phyloP scores from a whole-genome alignment of 257 asterid species.

The Salvia hispanica region DNA sequence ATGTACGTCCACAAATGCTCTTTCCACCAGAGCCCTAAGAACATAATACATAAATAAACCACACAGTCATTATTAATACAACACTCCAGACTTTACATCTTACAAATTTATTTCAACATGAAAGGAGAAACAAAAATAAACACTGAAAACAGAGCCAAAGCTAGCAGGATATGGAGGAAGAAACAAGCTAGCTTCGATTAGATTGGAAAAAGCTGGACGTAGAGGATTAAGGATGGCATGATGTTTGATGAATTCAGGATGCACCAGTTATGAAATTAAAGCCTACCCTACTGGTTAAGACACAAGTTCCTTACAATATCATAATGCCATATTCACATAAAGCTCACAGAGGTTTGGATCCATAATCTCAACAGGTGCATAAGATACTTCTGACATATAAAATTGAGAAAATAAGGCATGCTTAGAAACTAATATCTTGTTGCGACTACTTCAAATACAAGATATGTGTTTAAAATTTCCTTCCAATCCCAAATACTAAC shows the following conservation, averaged over 20 bases:
- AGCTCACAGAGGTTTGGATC: neutral
- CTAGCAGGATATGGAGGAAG: neutral
- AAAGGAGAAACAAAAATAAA: neutral
- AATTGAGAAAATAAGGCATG: neutral
- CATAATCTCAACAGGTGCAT: too few species aligned
- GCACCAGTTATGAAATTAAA: neutral
- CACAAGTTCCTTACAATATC: neutral
- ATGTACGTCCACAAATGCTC: constrained; percentile 92
- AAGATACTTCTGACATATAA: neutral
- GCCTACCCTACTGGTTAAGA: constrained; percentile 12
- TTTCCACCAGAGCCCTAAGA: constrained; percentile 96
- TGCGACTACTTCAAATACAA: constrained; percentile 21
- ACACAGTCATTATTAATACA: constrained; percentile 7
- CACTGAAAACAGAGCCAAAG: neutral
- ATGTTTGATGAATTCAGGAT: constrained; percentile 3
- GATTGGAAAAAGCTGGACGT: neutral
- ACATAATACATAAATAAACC: constrained; percentile 13
- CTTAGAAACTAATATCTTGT: neutral
- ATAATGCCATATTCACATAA: neutral
- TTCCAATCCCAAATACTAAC: neutral
- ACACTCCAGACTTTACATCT: neutral
- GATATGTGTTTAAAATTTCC: neutral
- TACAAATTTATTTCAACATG: neutral
- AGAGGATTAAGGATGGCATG: constrained; percentile 16
- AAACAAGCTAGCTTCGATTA: constrained; percentile 1